These are phyloP conservation scores for Spongospora subterranea DNA, from an alignment of 208 protist genomes.

Conservation along the genomic window DNA sequence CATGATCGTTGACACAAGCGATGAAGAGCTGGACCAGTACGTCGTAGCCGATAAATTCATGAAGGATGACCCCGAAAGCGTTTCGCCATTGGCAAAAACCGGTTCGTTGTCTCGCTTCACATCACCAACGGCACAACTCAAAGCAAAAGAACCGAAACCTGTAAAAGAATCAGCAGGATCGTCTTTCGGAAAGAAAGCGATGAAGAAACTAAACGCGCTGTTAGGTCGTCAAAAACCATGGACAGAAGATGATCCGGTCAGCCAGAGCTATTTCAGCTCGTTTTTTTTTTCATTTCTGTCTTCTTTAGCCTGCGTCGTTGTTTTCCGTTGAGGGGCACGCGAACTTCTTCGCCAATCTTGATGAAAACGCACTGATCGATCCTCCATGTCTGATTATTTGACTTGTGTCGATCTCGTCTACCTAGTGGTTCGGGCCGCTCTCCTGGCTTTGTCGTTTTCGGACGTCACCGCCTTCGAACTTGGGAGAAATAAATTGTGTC, in stretches of 20 bases:
- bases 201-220: not conserved
- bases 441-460: too few species aligned
- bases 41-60: too few species aligned
- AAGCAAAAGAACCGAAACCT: not conserved
- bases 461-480: too few species aligned
- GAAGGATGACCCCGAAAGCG: too few species aligned
- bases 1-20: too few species aligned
- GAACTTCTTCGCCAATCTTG: constrained; percentile 48
- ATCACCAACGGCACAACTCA: too few species aligned
- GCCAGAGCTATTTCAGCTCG: not conserved
- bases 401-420: too few species aligned
- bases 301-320: not conserved
- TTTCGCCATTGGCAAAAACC: too few species aligned
- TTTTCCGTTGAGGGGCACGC: constrained; percentile 34
- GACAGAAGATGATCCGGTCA: constrained; percentile 3
- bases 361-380: constrained; percentile 24
- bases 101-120: too few species aligned
- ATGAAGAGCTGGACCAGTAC: too few species aligned
- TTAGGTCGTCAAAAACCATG: not conserved
- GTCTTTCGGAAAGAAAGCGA: not conserved
- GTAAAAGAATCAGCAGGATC: not conserved
- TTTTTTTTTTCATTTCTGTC: not conserved
- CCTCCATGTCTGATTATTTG: not conserved
- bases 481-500: too few species aligned
- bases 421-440: too few species aligned